Evolutionary conservation across 1,284 basidiomycete species (phyloP).

Genomic region (Tilletia walkeri): DNA sequence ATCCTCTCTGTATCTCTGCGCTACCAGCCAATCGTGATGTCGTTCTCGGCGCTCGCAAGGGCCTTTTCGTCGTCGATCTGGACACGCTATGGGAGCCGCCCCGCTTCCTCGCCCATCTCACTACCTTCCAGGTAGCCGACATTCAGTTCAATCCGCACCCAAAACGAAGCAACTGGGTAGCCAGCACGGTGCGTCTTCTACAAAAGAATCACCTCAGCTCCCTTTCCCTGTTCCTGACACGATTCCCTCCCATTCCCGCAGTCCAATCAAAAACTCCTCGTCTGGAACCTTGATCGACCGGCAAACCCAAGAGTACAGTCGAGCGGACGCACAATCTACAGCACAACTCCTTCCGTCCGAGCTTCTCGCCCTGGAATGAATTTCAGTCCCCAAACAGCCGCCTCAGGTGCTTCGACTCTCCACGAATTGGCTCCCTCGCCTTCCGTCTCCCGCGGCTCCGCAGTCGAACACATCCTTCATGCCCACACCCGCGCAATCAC

Average conservation of each 20-base stretch:
- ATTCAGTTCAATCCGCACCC: slow-evolving; percentile 95
- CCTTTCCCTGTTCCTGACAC: background rate
- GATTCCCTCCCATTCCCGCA: slow-evolving; percentile 8
- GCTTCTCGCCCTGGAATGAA: slow-evolving; percentile 23
- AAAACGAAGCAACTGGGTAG: slow-evolving; percentile 78
- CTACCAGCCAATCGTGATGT: slow-evolving; percentile 50
- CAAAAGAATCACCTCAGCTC: too few species aligned
- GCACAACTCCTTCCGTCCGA: slow-evolving; percentile 30
- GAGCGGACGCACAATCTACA: slow-evolving; percentile 5
- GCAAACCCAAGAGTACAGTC: background rate
- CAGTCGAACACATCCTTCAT: slow-evolving; percentile 48
- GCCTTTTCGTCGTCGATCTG: slow-evolving; percentile 93
- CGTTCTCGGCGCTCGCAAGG: slow-evolving; percentile 65
- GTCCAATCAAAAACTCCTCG: slow-evolving; percentile 88
- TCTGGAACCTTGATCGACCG: slow-evolving; percentile 78
- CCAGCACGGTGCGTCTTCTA: slow-evolving; percentile 67
- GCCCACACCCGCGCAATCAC: slow-evolving; percentile 53
- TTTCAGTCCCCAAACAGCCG: slow-evolving; percentile 13
- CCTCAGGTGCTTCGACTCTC: slow-evolving; percentile 22
- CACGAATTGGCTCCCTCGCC: slow-evolving; percentile 16
- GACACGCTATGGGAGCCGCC: slow-evolving; percentile 82
- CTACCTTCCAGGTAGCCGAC: slow-evolving; percentile 91
- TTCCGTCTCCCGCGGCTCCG: slow-evolving; percentile 26
- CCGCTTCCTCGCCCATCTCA: slow-evolving; percentile 88
- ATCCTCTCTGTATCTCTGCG: background rate